A percentile compares a stretch with the other conserved stretches of the same genome.
Evolutionary conservation across 805 yeast genomes (phyloP).

Genomic region (Zygoascus tannicola): DNA sequence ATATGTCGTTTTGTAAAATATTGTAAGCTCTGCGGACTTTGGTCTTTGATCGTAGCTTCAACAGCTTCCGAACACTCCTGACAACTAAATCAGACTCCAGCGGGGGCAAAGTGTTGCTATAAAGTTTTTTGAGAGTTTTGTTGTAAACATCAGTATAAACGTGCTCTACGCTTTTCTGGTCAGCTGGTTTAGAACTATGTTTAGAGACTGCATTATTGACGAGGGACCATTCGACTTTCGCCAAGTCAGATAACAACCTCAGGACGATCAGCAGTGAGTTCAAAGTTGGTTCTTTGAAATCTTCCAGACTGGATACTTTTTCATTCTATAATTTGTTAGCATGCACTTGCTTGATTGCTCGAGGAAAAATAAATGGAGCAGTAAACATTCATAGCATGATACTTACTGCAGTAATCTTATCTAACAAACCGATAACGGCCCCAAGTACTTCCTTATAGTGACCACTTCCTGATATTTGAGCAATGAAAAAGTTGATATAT

Average conservation of each 20-base stretch:
- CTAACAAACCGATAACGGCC: conserved; percentile 9
- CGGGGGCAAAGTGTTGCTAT: conserved; percentile 7
- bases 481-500: conserved; percentile 10
- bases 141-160: conserved; percentile 3
- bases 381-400: too few relatives aligned
- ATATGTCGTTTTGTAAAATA: not conserved
- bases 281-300: conserved; percentile 2
- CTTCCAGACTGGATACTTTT: not conserved
- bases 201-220: not conserved
- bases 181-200: not conserved
- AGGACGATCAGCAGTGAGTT: conserved; percentile 12
- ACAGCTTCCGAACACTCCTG: conserved; percentile 8
- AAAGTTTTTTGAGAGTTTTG: conserved; percentile 8
- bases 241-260: conserved; percentile 10
- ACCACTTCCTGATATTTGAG: conserved; percentile 11
- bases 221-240: conserved; percentile 13
- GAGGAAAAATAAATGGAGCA: not conserved
- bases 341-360: not conserved
- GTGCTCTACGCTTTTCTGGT: not conserved
- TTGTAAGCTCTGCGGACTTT: conserved; percentile 5
- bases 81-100: conserved; percentile 8
- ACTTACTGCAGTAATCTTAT: conserved; percentile 11
- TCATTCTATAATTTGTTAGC: not conserved
- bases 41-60: conserved; percentile 11
- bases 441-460: conserved; percentile 12